These are phyloP conservation scores for Metarhizium humberi DNA, from an alignment of 2,329 filamentous ascomycete genomes.

Conservation along the genomic window DNA sequence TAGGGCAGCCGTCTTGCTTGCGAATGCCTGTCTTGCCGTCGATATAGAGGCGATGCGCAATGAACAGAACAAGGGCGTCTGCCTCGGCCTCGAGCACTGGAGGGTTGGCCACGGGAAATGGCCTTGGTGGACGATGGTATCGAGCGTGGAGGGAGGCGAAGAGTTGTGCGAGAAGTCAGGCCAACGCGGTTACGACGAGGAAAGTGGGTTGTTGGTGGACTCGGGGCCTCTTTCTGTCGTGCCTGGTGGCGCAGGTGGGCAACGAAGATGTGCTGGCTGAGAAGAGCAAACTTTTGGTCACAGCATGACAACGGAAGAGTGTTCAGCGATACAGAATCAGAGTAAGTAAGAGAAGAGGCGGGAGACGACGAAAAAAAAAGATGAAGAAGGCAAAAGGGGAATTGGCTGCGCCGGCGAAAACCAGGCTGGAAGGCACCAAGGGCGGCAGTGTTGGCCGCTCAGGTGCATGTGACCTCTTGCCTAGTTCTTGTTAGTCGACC, in stretches of 20 bases:
- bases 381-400: neutral
- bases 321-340: neutral
- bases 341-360: neutral
- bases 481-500: neutral
- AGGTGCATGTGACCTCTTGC: neutral
- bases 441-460: no score
- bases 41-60: neutral
- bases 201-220: conserved; percentile 1
- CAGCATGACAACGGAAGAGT: neutral
- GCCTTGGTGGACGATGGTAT: neutral
- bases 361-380: neutral
- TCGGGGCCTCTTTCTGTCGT: neutral
- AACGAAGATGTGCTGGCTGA: neutral
- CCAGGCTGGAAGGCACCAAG: neutral
- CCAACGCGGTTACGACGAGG: neutral
- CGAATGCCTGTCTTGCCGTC: neutral
- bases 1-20: neutral
- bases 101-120: neutral
- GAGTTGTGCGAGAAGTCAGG: neutral
- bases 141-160: neutral
- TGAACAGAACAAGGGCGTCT: neutral
- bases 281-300: neutral
- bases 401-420: neutral
- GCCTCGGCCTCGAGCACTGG: neutral
- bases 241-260: neutral